phyloP scores from a whole-genome alignment of 1,284 basidiomycete species.

The Heterobasidion annosum region DNA sequence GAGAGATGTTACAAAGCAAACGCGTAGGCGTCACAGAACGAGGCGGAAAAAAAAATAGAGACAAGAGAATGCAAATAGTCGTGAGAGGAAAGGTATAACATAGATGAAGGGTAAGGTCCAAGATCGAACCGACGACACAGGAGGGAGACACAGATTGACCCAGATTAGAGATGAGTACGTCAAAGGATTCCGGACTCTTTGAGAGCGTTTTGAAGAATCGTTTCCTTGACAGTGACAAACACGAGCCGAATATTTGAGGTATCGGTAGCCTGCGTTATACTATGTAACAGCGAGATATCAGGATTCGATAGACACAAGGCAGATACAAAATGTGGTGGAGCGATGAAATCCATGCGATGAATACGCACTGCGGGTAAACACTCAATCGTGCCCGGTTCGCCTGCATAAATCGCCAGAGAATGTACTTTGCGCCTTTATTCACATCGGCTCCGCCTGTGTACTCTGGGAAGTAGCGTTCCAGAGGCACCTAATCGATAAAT shows the following conservation, averaged over 20 bases:
- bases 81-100: not conserved
- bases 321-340: conserved; percentile 1
- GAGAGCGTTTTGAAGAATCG: conserved; percentile 85
- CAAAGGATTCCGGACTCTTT: conserved; percentile 76
- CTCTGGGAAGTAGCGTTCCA: conserved; percentile 90
- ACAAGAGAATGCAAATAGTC: not conserved
- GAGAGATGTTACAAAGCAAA: no score
- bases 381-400: conserved; percentile 84
- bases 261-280: conserved; percentile 76
- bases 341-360: not conserved
- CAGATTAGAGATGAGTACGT: not conserved
- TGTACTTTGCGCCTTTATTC: conserved; percentile 98
- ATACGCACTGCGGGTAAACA: conserved; percentile 85
- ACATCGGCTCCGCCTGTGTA: conserved; percentile 92
- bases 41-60: not conserved
- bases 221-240: conserved; percentile 96
- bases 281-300: conserved; percentile 17
- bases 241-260: conserved; percentile 82
- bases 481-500: conserved; percentile 47
- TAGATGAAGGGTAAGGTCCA: not conserved
- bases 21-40: not conserved
- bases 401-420: conserved; percentile 95
- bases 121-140: not conserved
- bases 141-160: not conserved
- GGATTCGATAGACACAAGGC: not conserved